phyloP scores from a whole-genome alignment of 768 basidiomycete genomes.

The Melanogaster broomeanus region DNA sequence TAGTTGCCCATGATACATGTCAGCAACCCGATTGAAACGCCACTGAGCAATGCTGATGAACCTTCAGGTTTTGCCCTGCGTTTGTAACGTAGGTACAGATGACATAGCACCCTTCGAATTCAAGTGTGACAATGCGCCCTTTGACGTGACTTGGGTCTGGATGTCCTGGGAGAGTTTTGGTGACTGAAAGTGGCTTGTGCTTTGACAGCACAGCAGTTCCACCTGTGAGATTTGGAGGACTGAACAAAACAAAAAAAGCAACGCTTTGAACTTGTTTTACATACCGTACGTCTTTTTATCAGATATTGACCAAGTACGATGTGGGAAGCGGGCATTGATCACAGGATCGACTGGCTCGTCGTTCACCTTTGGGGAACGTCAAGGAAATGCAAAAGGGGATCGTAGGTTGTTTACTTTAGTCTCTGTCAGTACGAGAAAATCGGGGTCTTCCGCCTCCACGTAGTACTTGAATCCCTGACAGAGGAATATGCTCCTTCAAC shows the following conservation, averaged over 20 bases:
- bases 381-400: background rate
- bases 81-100: conserved; percentile 86
- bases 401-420: conserved; percentile 58
- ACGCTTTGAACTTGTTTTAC: conserved; percentile 17
- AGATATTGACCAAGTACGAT: conserved; percentile 77
- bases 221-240: conserved; percentile 43
- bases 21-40: background rate
- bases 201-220: conserved; percentile 85
- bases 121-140: conserved; percentile 81
- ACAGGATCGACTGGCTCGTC: conserved; percentile 60
- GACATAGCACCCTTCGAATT: conserved; percentile 69
- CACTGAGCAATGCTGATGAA: conserved; percentile 23
- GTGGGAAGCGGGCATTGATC: conserved; percentile 60
- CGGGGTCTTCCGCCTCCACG: conserved; percentile 83
- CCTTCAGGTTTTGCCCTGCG: conserved; percentile 78
- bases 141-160: conserved; percentile 64
- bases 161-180: conserved; percentile 72
- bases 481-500: background rate
- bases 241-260: background rate
- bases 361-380: conserved; percentile 59
- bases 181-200: conserved; percentile 64
- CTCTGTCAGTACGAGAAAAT: conserved; percentile 82
- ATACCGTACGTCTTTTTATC: conserved; percentile 78
- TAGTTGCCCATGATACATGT: background rate
- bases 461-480: conserved; percentile 79